Evolutionary conservation across 371 early-diverging fungal species (phyloP), one percentile per base, ranked within the genome.

Genomic region (Thermomucor indicae-seudaticae): DNA sequence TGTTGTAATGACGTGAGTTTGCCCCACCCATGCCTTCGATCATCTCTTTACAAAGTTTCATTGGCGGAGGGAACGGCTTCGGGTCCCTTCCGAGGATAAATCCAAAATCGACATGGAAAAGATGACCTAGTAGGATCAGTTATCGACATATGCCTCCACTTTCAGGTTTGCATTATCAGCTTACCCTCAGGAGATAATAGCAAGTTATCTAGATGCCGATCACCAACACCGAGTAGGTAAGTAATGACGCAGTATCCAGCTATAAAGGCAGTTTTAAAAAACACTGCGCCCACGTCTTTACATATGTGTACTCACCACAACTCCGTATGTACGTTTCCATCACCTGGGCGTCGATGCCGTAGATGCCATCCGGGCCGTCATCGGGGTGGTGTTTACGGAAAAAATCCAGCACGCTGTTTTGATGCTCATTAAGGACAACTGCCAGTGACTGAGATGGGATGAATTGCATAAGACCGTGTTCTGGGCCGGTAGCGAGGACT

Each of bases 41-140:
- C 97, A 98, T 98, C 72, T 98, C 98, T 63, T 93, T 95, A 60
- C 93, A 94, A 24, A 98, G 84, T 62, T 97, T 97, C 97, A 98
- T 97, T 0, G 98, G 96, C 10, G 97, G 96, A 28, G 97, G 96
- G 75, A 97, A 97, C 7, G 97, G 97, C 61, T 98, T 98, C 0
- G 99, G 98, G 63, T 98, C 98, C 45, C 96, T 79, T 2, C 99
- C 98, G 2, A 98, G 83, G 32, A 98, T 94, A 67, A 92, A 98
- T 8, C 97, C 95, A 82, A 95, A 99, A 67, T 99, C 99, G 29
- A 99, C 90, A 64, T 99, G 98, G 72, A 98, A 96, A 31, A 99
- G 67, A 39, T 90, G 79, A 3, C 96, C 89, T 83, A 60, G 37
- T 30, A 24, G 47, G 0, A 47, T 39, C 2, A 49, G 29, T 40